A percentile compares a stretch with the other conserved stretches of the same genome.
Conservation (phyloP, 139 green algal species). For the Dunaliella primolecta region DNA sequence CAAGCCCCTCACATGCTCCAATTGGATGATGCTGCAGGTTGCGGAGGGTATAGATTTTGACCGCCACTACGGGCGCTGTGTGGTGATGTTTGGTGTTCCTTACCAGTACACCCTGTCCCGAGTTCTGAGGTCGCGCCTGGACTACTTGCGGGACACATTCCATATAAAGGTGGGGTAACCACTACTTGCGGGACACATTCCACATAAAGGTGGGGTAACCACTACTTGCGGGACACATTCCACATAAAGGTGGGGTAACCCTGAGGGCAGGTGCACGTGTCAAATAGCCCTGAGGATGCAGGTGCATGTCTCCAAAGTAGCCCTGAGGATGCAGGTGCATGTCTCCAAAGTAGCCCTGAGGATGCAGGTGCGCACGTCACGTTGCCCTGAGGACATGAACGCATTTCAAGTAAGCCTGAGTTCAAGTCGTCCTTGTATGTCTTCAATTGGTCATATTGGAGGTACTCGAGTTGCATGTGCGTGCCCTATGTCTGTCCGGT, state of each 20-base stretch:
- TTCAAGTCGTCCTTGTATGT: too few relatives aligned
- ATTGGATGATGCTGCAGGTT: too few relatives aligned
- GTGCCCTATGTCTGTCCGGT: too few relatives aligned
- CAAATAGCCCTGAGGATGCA: too few relatives aligned
- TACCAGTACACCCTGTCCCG: slow-evolving; percentile 91
- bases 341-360: background rate
- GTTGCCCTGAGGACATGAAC: too few relatives aligned
- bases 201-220: slow-evolving; percentile 46
- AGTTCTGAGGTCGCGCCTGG: slow-evolving; percentile 85
- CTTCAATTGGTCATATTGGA: too few relatives aligned
- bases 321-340: background rate
- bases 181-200: slow-evolving; percentile 92
- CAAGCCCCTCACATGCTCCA: too few relatives aligned
- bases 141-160: slow-evolving; percentile 92
- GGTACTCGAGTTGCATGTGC: too few relatives aligned
- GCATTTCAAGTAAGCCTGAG: too few relatives aligned
- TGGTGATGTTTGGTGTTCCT: slow-evolving; percentile 98
- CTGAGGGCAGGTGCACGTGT: too few relatives aligned
- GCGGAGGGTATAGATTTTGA: slow-evolving; percentile 99
- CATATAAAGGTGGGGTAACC: slow-evolving; percentile 46
- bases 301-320: background rate
- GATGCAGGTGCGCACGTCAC: too few relatives aligned
- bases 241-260: slow-evolving; percentile 2
- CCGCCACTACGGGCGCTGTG: slow-evolving; percentile 64
- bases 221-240: slow-evolving; percentile 92